A percentile compares a stretch with the other conserved stretches of the same genome.
phyloP scores from a whole-genome alignment of 352 stramenopile genomes.

The Thraustochytrium sp. region DNA sequence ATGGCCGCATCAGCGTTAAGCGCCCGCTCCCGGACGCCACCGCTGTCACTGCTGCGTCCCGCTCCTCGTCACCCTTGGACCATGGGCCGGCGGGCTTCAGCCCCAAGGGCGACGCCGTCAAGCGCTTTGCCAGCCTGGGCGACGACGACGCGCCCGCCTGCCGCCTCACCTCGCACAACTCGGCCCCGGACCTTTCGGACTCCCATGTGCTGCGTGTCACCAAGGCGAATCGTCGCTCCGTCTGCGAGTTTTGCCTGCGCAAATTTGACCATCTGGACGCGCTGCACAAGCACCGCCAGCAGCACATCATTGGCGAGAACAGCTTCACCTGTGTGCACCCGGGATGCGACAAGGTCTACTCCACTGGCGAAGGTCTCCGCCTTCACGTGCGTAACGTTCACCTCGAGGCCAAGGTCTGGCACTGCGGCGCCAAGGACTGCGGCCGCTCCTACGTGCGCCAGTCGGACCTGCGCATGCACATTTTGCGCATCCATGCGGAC shows the following conservation, averaged over 20 bases:
- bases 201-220: background rate
- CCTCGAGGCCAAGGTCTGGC: constrained; percentile 30
- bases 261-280: background rate
- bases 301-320: constrained; percentile 33
- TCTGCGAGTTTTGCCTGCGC: constrained; percentile 36
- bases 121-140: background rate
- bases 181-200: background rate
- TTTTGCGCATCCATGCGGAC: constrained; percentile 34
- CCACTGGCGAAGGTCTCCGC: constrained; percentile 37
- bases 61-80: too few relatives aligned
- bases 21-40: too few relatives aligned
- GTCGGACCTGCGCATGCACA: constrained; percentile 40
- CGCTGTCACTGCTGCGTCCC: too few relatives aligned
- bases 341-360: constrained; percentile 33
- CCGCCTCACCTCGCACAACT: background rate
- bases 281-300: constrained; percentile 1
- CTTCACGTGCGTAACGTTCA: constrained; percentile 42
- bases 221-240: background rate
- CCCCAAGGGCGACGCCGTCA: background rate
- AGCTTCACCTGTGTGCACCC: constrained; percentile 10
- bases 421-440: constrained; percentile 35
- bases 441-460: constrained; percentile 31
- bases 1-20: too few relatives aligned
- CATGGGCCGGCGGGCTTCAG: background rate
- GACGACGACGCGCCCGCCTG: background rate